Evolutionary conservation across 202 grass and related monocot species (phyloP).

Genomic region (Setaria viridis): DNA sequence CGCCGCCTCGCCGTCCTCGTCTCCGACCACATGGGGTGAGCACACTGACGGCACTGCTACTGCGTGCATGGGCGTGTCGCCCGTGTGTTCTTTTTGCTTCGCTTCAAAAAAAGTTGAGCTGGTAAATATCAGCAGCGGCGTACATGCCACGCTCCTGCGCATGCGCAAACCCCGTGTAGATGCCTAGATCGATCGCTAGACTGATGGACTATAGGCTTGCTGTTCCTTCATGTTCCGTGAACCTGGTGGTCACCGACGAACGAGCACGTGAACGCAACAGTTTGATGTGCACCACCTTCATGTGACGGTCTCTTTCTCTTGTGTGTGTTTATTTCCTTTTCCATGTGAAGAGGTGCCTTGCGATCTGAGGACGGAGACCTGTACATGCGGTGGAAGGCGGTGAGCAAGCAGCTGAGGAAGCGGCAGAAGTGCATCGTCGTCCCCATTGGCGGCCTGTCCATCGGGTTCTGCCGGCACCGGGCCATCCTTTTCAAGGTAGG

Average conservation of each 20-base stretch:
- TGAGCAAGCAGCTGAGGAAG: constrained; percentile 76
- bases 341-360: constrained; percentile 67
- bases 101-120: background rate
- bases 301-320: constrained; percentile 14
- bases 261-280: constrained; percentile 33
- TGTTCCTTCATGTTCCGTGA: constrained; percentile 29
- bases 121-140: constrained; percentile 8
- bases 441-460: constrained; percentile 74
- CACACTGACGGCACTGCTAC: no score
- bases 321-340: background rate
- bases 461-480: constrained; percentile 91
- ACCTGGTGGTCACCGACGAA: constrained; percentile 13
- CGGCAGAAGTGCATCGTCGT: constrained; percentile 68
- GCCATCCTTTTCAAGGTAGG: constrained; percentile 89
- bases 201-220: background rate
- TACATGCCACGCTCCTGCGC: background rate
- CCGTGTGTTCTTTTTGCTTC: constrained; percentile 8
- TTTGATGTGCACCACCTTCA: constrained; percentile 16
- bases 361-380: constrained; percentile 76
- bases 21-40: constrained; percentile 87
- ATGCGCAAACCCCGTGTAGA: background rate
- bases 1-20: constrained; percentile 78
- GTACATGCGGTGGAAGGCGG: constrained; percentile 79
- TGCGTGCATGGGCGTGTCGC: background rate
- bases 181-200: constrained; percentile 4